phyloP scores from a whole-genome alignment of 2,329 filamentous ascomycete species.

The Incumbomyces lentus region DNA sequence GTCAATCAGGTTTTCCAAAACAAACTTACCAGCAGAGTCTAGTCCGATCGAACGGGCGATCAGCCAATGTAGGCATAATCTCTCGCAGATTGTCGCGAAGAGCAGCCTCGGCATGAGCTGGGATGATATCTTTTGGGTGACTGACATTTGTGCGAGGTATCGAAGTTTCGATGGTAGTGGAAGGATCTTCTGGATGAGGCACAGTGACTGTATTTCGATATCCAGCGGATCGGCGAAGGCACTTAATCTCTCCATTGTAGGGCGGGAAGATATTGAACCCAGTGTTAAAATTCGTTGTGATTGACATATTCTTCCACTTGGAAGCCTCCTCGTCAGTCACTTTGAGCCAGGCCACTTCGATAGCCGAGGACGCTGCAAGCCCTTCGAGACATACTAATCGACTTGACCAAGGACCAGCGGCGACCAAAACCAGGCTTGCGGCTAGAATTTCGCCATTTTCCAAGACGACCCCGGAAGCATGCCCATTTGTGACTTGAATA shows the following conservation, averaged over 20 bases:
- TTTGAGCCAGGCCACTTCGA: constrained; percentile 23
- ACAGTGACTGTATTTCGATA: constrained; percentile 20
- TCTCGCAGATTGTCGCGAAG: constrained; percentile 19
- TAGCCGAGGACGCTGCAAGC: constrained; percentile 13
- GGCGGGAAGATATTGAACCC: constrained; percentile 25
- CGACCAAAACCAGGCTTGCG: constrained; percentile 16
- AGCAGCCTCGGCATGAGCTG: constrained; percentile 17
- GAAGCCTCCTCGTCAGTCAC: constrained; percentile 18
- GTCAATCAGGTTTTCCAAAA: too few relatives aligned
- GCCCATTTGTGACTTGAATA: not conserved
- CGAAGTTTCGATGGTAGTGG: constrained; percentile 15
- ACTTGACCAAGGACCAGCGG: constrained; percentile 22
- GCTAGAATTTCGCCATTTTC: constrained; percentile 1
- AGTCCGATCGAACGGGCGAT: constrained; percentile 18
- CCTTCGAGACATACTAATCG: constrained; percentile 17
- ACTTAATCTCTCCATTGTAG: constrained; percentile 22
- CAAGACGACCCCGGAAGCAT: too few relatives aligned
- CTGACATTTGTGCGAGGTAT: constrained; percentile 19
- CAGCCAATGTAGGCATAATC: constrained; percentile 20
- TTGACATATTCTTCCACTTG: constrained; percentile 23
- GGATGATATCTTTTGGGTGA: constrained; percentile 21
- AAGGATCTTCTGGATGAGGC: constrained; percentile 18
- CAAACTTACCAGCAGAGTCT: constrained; percentile 21
- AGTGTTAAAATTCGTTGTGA: constrained; percentile 23
- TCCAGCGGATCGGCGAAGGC: constrained; percentile 20